A percentile compares a stretch with the other conserved stretches of the same genome.
Evolutionary conservation across 1,284 basidiomycete genomes (phyloP).

Genomic region (Meira nashicola): DNA sequence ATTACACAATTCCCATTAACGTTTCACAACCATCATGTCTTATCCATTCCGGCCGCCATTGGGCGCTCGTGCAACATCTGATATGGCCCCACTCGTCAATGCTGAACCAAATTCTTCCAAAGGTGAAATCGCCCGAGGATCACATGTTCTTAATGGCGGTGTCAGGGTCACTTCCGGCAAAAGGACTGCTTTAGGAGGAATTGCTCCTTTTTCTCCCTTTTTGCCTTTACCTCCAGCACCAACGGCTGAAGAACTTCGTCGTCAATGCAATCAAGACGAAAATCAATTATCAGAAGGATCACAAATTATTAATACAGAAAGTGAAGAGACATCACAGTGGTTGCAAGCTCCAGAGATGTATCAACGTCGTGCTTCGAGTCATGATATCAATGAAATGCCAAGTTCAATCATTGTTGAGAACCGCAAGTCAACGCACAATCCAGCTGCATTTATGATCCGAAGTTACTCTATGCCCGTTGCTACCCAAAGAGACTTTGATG

Average conservation of each 20-base stretch:
- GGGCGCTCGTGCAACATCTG: not conserved
- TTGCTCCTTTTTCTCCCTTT: constrained; percentile 3
- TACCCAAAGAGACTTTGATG: constrained; percentile 37
- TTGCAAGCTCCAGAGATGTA: not conserved
- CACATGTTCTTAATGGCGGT: not conserved
- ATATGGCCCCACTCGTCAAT: constrained; percentile 1
- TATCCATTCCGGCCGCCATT: not conserved
- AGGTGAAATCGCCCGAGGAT: constrained; percentile 1
- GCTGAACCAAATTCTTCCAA: not conserved
- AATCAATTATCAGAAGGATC: not conserved
- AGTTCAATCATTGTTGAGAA: not conserved
- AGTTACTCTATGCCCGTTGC: constrained; percentile 45
- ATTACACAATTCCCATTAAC: too few species aligned
- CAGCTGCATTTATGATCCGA: constrained; percentile 9
- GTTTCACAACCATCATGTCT: not conserved
- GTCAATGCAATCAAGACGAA: not conserved
- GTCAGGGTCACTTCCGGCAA: not conserved
- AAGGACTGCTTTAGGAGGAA: constrained; percentile 1
- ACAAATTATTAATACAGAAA: not conserved
- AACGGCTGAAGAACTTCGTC: not conserved
- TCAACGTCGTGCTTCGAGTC: not conserved
- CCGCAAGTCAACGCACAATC: not conserved
- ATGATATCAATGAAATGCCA: not conserved
- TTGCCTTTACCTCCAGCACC: constrained; percentile 4
- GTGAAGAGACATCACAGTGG: not conserved